Conservation (phyloP, 129 eudicot species). For the Chrysanthemum seticuspe region DNA sequence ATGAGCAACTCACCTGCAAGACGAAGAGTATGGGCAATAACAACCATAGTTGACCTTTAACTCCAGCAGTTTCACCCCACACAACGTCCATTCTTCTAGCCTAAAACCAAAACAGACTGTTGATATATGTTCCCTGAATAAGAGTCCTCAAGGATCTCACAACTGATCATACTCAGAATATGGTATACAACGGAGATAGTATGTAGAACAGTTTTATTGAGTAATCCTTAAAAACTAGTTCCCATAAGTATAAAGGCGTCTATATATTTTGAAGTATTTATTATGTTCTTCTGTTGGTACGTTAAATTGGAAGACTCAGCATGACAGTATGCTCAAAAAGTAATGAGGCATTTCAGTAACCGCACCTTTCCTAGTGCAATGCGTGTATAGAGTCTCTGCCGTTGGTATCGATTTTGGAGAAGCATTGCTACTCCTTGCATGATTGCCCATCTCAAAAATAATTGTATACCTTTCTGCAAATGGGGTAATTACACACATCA, state of each 20-base stretch:
- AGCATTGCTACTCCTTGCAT: conserved; percentile 99
- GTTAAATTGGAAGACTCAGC: not conserved
- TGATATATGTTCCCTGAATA: not conserved
- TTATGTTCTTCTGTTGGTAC: conserved; percentile 1
- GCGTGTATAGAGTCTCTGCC: conserved; percentile 95
- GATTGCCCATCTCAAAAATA: conserved; percentile 88
- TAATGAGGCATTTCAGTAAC: conserved; percentile 1
- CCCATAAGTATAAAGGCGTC: too few species aligned
- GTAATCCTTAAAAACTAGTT: too few species aligned
- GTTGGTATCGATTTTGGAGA: conserved; percentile 89
- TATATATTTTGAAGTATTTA: not conserved
- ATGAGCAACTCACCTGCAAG: conserved; percentile 66
- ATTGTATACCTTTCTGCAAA: conserved; percentile 79
- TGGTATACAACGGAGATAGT: not conserved
- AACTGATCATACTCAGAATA: not conserved
- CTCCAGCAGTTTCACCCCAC: conserved; percentile 99
- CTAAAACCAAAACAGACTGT: conserved; percentile 40
- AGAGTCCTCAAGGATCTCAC: conserved; percentile 1
- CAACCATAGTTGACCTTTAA: conserved; percentile 80
- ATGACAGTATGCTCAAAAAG: conserved; percentile 9
- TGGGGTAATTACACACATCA: conserved; percentile 21
- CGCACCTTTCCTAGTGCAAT: conserved; percentile 94
- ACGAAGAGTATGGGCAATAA: conserved; percentile 72
- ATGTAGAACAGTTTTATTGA: not conserved
- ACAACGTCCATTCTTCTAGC: conserved; percentile 99